Evolutionary conservation across 129 eudicot genomes (phyloP).

Genomic region (Centaurea solstitialis): DNA sequence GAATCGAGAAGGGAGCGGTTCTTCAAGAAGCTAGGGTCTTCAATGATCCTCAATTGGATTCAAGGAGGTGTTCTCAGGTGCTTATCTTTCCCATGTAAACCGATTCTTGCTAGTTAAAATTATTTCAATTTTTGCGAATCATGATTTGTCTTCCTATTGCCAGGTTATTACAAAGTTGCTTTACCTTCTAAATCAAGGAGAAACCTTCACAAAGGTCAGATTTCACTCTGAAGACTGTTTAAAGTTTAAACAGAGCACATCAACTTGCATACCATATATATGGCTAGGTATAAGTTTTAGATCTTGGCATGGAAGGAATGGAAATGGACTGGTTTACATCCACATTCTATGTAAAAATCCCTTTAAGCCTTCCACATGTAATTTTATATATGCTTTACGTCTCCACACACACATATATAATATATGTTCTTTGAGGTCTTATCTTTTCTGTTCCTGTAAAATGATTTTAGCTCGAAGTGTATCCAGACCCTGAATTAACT

Average conservation of each 20-base stretch:
- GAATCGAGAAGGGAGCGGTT: constrained; percentile 96
- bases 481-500: constrained; percentile 2
- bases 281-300: constrained; percentile 9
- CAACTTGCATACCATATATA: constrained; percentile 9
- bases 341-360: neutral
- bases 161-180: constrained; percentile 97
- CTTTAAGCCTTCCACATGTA: neutral
- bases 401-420: neutral
- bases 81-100: neutral
- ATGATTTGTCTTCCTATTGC: constrained; percentile 12
- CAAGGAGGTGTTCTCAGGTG: constrained; percentile 98
- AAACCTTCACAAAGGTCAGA: constrained; percentile 81
- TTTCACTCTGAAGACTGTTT: constrained; percentile 9
- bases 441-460: neutral
- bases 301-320: neutral
- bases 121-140: neutral
- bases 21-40: constrained; percentile 98
- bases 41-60: constrained; percentile 94
- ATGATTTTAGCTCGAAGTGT: neutral
- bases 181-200: constrained; percentile 96
- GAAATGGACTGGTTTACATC: neutral
- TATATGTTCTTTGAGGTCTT: neutral
- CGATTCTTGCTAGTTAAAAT: neutral
- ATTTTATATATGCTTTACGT: neutral
- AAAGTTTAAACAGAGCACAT: constrained; percentile 4